Percentiles rank a stretch among this genome's conserved stretches.
Conservation (phyloP, 192 early-diverging fungal genomes). For the Backusella westeae region DNA sequence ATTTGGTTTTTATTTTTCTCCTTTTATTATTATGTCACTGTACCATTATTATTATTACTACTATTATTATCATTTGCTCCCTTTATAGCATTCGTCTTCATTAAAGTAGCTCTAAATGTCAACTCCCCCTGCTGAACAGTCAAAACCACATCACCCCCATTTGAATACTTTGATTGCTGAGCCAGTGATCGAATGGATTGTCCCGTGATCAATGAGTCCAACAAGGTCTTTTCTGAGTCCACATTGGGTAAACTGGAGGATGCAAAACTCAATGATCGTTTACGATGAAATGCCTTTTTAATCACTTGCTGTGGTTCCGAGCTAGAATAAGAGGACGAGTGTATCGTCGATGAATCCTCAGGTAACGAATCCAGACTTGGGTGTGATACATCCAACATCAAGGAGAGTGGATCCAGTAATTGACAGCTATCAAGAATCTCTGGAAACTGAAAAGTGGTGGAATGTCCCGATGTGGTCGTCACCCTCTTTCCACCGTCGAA, state of each 20-base stretch:
- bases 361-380: not conserved
- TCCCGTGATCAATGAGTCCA: not conserved
- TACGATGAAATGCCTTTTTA: conserved; percentile 1
- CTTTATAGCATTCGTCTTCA: not conserved
- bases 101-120: conserved; percentile 31
- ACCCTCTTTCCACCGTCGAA: not conserved
- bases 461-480: not conserved
- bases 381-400: not conserved
- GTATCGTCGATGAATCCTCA: not conserved
- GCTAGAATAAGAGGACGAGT: not conserved
- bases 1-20: not conserved
- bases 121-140: conserved; percentile 35
- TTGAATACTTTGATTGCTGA: not conserved
- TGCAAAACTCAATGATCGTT: conserved; percentile 30
- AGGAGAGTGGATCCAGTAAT: conserved; percentile 5
- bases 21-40: not conserved
- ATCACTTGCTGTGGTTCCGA: not conserved
- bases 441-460: conserved; percentile 11
- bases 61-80: not conserved
- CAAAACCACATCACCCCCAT: conserved; percentile 27
- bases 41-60: not conserved
- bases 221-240: not conserved
- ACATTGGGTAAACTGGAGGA: not conserved
- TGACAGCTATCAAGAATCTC: conserved; percentile 11
- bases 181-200: not conserved